Conservation (phyloP, 805 yeast genomes). For the Hanseniaspora nectarophila region DNA sequence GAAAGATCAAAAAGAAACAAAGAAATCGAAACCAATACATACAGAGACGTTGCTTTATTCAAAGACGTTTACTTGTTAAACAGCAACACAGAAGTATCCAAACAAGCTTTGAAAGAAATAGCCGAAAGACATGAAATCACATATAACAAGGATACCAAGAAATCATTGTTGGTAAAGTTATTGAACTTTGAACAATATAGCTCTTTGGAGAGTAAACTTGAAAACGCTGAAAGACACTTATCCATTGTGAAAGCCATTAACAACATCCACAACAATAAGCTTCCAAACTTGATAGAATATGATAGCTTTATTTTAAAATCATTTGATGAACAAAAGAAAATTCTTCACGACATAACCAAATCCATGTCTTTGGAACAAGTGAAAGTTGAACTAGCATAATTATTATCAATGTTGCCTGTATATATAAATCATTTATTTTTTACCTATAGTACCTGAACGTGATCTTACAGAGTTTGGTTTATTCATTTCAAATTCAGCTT, state of each 20-base stretch:
- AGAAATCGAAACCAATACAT: constrained; percentile 45
- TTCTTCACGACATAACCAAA: not conserved
- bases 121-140: constrained; percentile 24
- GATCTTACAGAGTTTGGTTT: not conserved
- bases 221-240: not conserved
- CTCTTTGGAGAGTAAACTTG: not conserved
- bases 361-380: constrained; percentile 2
- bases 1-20: constrained; percentile 39
- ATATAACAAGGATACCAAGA: constrained; percentile 10
- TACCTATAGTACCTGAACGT: not conserved
- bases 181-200: not conserved
- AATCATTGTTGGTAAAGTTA: not conserved
- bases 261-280: not conserved
- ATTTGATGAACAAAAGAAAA: constrained; percentile 1
- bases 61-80: constrained; percentile 12
- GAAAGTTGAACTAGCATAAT: not conserved
- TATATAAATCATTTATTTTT: not conserved
- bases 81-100: constrained; percentile 36
- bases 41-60: not conserved
- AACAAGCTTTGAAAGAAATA: constrained; percentile 43
- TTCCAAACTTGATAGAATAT: not conserved
- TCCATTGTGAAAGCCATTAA: not conserved
- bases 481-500: not conserved
- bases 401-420: not conserved
- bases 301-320: not conserved